Evolutionary conservation across 257 asterid species (phyloP).

Genomic region (Rhazya stricta): DNA sequence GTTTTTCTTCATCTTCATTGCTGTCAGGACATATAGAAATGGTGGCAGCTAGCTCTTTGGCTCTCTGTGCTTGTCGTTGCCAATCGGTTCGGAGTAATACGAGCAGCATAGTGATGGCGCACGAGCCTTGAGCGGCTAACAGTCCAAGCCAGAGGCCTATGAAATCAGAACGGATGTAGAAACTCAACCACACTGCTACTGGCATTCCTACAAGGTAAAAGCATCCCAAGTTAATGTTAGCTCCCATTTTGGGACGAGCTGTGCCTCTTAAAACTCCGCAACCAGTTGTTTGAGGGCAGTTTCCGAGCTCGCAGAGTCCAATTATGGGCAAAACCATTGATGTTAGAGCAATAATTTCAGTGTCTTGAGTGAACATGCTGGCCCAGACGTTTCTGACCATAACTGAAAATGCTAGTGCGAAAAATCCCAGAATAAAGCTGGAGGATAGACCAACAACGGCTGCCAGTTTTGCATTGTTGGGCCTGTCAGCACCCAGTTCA

Average conservation of each 20-base stretch:
- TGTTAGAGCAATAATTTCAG: conserved; percentile 27
- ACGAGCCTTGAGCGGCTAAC: conserved; percentile 38
- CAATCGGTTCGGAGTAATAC: conserved; percentile 30
- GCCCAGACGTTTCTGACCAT: conserved; percentile 34
- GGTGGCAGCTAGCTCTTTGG: conserved; percentile 29
- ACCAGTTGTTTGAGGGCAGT: conserved; percentile 36
- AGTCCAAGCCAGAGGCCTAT: conserved; percentile 38
- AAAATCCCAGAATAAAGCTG: conserved; percentile 24
- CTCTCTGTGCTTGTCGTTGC: conserved; percentile 33
- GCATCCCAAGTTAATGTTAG: conserved; percentile 36
- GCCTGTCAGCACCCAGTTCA: conserved; percentile 33
- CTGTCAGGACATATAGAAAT: conserved; percentile 6
- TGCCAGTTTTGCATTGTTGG: conserved; percentile 29
- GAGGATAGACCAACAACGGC: conserved; percentile 31
- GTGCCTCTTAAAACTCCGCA: conserved; percentile 42
- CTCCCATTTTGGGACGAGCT: conserved; percentile 36
- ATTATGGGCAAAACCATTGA: conserved; percentile 30
- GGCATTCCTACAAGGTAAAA: conserved; percentile 41
- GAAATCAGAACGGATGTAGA: conserved; percentile 30
- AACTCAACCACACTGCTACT: conserved; percentile 28
- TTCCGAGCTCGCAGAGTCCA: conserved; percentile 37
- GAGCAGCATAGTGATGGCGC: conserved; percentile 35
- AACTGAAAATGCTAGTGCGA: conserved; percentile 23
- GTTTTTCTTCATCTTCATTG: conserved; percentile 6
- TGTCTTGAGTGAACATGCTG: conserved; percentile 28